Conservation (phyloP, 1,284 basidiomycete genomes). For the Schizophyllum commune region DNA sequence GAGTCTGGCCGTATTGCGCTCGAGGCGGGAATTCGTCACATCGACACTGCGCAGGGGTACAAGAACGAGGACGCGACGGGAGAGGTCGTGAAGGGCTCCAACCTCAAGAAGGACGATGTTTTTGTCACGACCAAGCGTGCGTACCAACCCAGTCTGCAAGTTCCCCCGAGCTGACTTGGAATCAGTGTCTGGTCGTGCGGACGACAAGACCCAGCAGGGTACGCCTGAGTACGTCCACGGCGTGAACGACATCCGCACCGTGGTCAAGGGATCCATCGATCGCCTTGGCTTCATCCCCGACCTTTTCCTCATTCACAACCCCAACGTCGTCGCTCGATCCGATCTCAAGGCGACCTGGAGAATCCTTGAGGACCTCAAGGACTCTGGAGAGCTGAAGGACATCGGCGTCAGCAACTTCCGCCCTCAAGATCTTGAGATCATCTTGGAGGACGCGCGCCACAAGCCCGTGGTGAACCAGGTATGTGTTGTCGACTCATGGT, state of each 20-base stretch:
- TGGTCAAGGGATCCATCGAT: slow-evolving; percentile 25
- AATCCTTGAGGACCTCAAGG: slow-evolving; percentile 26
- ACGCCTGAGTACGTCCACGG: slow-evolving; percentile 6
- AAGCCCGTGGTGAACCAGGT: slow-evolving; percentile 51
- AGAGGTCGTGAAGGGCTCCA: slow-evolving; percentile 20
- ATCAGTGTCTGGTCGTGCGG: slow-evolving; percentile 1
- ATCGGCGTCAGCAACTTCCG: slow-evolving; percentile 59
- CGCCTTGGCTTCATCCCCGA: slow-evolving; percentile 35
- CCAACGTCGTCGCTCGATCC: slow-evolving; percentile 22
- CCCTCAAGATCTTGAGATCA: slow-evolving; percentile 39
- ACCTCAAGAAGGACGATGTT: slow-evolving; percentile 21
- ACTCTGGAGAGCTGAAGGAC: slow-evolving; percentile 30
- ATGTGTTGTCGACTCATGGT: neutral
- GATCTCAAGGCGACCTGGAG: slow-evolving; percentile 25
- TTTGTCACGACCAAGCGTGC: slow-evolving; percentile 31
- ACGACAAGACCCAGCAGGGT: neutral
- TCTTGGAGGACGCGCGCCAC: slow-evolving; percentile 35
- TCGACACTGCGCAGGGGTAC: slow-evolving; percentile 37
- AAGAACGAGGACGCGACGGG: slow-evolving; percentile 28
- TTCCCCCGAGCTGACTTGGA: neutral
- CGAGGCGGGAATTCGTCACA: slow-evolving; percentile 30
- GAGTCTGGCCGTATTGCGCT: slow-evolving; percentile 29
- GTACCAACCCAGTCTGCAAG: slow-evolving; percentile 5
- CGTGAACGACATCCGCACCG: slow-evolving; percentile 19
- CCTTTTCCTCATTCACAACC: slow-evolving; percentile 37